Evolutionary conservation across 495 filamentous ascomycete genomes (phyloP), one percentile per base, ranked within the genome.

Genomic region (Penicillium diatomitis): DNA sequence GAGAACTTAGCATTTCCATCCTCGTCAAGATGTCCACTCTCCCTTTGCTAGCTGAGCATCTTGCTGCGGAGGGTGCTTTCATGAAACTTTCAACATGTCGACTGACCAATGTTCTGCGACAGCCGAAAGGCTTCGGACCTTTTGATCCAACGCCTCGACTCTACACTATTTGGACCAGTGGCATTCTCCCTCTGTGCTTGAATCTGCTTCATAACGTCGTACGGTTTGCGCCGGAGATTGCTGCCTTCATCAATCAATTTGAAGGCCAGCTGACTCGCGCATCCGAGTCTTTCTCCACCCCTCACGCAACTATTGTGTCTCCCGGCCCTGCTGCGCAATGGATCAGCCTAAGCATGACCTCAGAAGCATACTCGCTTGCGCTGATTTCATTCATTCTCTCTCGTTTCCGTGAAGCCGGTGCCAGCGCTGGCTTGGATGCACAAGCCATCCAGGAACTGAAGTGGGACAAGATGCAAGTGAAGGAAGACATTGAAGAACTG

Each of bases 191-290:
- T 0, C 66, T 98, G 8, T 81, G 90, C n/a, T 75, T 98, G 33
- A 96, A 96, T 62, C 75, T 98, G 32, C 80, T 98, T 36, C 79
- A 82, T 52, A 81, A 87, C 30, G 82, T 97, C 28, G 86, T 88
- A 20, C 72, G 82, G 2, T 79, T 87, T 3, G 88, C 89, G 2
- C 81, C 82, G 0, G 94, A 98, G 55, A 81, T 96, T 27, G 79
- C 85, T 2, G 80, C 81, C 41, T 94, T 96, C 64, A 78, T 97
- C 11, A 90, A 88, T 56, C 83, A 86, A 57, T 95, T 92, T 58
- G 82, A 85, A 28, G 76, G 78, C 35, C 81, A 94, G 35, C 77
- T 96, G 7, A 60, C 58, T 20, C 76, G 83, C 4, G 79, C 80
- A 8, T 69, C 79, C 4, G 76, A 80, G 35, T 74, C 82, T 4